Evolutionary conservation across 371 early-diverging fungal species (phyloP).

Genomic region (Mucor irregularis): DNA sequence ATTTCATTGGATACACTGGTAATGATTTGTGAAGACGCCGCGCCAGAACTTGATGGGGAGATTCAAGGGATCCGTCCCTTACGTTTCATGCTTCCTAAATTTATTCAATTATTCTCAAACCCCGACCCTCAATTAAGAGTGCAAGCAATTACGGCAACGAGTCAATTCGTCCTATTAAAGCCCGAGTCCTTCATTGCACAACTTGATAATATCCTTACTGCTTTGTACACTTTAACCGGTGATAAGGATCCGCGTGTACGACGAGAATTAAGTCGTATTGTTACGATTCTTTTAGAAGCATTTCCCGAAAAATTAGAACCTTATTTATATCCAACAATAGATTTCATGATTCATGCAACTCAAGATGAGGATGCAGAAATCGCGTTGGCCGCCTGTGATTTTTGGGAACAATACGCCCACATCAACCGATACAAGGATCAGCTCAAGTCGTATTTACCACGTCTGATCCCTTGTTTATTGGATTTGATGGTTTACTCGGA

Average conservation of each 20-base stretch:
- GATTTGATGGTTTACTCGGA: constrained; percentile 88
- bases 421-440: constrained; percentile 67
- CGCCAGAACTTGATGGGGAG: constrained; percentile 68
- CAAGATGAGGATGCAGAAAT: constrained; percentile 67
- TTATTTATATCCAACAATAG: constrained; percentile 72
- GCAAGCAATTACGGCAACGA: constrained; percentile 70
- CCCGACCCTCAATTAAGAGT: constrained; percentile 64
- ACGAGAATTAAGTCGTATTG: constrained; percentile 5
- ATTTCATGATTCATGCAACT: constrained; percentile 83
- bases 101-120: constrained; percentile 67
- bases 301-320: constrained; percentile 65
- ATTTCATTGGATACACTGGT: constrained; percentile 73
- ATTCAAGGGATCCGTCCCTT: constrained; percentile 65
- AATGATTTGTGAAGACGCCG: constrained; percentile 86
- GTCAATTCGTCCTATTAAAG: constrained; percentile 69
- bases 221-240: not conserved
- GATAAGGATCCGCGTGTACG: constrained; percentile 6
- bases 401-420: constrained; percentile 90
- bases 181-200: constrained; percentile 54
- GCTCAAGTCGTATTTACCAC: constrained; percentile 66
- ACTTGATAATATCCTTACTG: constrained; percentile 5
- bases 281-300: constrained; percentile 9
- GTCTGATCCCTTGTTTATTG: constrained; percentile 79
- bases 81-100: constrained; percentile 69
- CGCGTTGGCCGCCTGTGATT: constrained; percentile 89